Base-by-base conservation (phyloP, 345 rosid species). In the Diplotaxis tenuifolia region DNA sequence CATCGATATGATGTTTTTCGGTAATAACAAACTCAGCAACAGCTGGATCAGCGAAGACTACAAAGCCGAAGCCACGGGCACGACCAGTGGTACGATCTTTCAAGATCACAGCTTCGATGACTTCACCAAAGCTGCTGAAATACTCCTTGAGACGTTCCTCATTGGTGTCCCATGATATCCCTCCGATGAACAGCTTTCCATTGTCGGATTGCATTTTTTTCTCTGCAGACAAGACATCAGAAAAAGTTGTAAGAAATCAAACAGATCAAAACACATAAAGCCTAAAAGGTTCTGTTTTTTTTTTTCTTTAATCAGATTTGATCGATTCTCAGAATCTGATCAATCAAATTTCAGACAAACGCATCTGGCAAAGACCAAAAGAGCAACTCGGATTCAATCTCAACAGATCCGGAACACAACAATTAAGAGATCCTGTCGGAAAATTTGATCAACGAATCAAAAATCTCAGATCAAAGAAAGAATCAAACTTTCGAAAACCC, bases 111-210 rank as follows among this genome's bases (percentile, higher is more conserved):
- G 96, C 99, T 68, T 95, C 99, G 78, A 87, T 86, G 62, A 92
- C 97, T 79, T 95, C 96, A 5, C 99, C 99, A 71, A 84, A 95
- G 27, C 84, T 78, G 70, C 89, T 72, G 68, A 95, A 95, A 79
- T 95, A 92, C 78, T 91, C 97, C 84, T 86, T 92, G 78, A 95
- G 92, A 54, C 92, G 89, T 40, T 92, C 99, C 79, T 95, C 99
- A 82, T 90, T 82, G 62, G 99, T 92, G 82, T 95, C 99, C 99
- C 99, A 95, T 6, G 99, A 95, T 75, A 95, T 92, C 45, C 99
- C 99, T 63, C 99, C 99, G 38, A 95, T 86, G 83, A 95, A 95
- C 55, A 95, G 77, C 84, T 95, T 95, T 14, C 99, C 99, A 86
- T 76, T 79, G 62, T 90, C 99, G 22, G 96, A 85, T 84, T 92